Percentiles rank a stretch among this genome's conserved stretches.
These are phyloP conservation scores for Cairneyella variabilis DNA, from an alignment of 495 filamentous ascomycete species.

Conservation along the genomic window DNA sequence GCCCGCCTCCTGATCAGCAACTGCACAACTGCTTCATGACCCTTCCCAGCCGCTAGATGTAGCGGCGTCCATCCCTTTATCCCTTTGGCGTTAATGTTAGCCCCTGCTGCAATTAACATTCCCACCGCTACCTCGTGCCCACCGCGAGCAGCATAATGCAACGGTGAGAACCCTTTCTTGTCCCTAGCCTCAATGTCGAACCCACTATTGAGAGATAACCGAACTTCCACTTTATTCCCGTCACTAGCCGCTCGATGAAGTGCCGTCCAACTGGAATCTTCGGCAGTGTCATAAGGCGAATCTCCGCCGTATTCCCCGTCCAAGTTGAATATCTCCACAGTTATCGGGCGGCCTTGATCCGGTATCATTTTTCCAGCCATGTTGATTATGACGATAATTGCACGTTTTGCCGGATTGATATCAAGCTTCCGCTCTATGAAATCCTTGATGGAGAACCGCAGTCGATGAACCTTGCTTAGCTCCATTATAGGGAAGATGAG, in stretches of 20 bases:
- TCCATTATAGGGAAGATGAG: not conserved
- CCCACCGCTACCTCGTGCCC: not conserved
- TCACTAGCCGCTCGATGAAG: not conserved
- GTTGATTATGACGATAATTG: not conserved
- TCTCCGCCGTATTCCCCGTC: not conserved
- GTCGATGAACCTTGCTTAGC: not conserved
- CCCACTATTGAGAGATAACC: not conserved
- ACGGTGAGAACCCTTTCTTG: not conserved
- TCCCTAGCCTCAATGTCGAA: not conserved
- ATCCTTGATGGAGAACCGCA: not conserved
- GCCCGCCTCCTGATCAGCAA: not conserved
- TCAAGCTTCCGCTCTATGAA: not conserved
- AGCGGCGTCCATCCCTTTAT: not conserved
- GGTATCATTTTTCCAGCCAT: not conserved
- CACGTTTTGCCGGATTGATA: not conserved
- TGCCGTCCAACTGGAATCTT: not conserved
- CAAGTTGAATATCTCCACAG: not conserved
- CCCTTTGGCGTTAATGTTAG: not conserved
- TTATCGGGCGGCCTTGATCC: not conserved
- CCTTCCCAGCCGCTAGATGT: not conserved
- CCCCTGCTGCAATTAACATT: not conserved
- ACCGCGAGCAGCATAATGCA: not conserved
- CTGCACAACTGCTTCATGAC: not conserved
- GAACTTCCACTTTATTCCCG: not conserved
- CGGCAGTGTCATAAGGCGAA: not conserved